A percentile compares a stretch with the other conserved stretches of the same genome.
Conservation (phyloP, 2,329 filamentous ascomycete species). For the Microthyrium microscopicum region DNA sequence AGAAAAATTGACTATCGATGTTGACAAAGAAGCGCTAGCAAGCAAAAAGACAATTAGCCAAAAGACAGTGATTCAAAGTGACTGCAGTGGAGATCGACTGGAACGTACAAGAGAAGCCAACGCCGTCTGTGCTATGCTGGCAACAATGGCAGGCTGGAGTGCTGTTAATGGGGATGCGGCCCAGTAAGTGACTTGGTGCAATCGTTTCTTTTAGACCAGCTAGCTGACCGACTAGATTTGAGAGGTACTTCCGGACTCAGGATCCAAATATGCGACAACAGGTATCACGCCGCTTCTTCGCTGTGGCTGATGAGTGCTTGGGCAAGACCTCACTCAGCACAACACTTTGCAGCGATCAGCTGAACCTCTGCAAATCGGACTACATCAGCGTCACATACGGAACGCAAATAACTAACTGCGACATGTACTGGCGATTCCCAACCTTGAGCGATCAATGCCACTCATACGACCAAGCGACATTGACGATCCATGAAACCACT, state of each 20-base stretch:
- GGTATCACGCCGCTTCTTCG: slow-evolving; percentile 2
- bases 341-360: slow-evolving; percentile 4
- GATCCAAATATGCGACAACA: slow-evolving; percentile 3
- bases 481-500: slow-evolving; percentile 6
- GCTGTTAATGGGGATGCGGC: slow-evolving; percentile 1
- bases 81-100: slow-evolving; percentile 1
- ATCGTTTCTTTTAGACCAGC: neutral
- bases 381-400: slow-evolving; percentile 5
- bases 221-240: neutral
- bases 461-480: slow-evolving; percentile 4
- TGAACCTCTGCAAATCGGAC: slow-evolving; percentile 4
- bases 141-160: neutral
- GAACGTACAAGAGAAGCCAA: neutral
- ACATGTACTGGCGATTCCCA: slow-evolving; percentile 5
- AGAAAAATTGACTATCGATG: neutral
- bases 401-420: slow-evolving; percentile 5
- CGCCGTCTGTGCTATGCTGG: slow-evolving; percentile 2
- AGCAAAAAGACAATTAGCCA: neutral
- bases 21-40: neutral
- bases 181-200: neutral
- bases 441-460: slow-evolving; percentile 1
- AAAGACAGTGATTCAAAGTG: neutral
- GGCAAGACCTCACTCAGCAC: neutral
- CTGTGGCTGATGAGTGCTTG: slow-evolving; percentile 6
- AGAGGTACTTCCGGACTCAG: slow-evolving; percentile 3